Conservation (phyloP, 2,329 filamentous ascomycete species). For the Paecilomyces fulvus region DNA sequence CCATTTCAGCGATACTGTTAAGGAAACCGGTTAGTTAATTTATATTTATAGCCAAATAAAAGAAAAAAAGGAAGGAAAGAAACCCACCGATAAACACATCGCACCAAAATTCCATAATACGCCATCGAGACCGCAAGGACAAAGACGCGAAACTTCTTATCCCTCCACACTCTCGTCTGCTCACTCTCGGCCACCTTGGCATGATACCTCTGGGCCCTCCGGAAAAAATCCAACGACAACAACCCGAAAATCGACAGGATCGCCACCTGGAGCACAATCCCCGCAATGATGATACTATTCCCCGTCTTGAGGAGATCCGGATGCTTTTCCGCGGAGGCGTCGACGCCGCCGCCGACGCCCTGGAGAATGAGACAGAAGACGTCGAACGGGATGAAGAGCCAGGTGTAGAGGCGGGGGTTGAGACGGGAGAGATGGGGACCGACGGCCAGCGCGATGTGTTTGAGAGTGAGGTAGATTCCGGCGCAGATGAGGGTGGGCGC, state of each 20-base stretch:
- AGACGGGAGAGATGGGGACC: slow-evolving; percentile 36
- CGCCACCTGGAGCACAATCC: slow-evolving; percentile 32
- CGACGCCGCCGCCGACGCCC: slow-evolving; percentile 44
- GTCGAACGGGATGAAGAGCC: slow-evolving; percentile 47
- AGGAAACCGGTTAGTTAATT: neutral
- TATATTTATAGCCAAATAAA: neutral
- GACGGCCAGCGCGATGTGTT: slow-evolving; percentile 48
- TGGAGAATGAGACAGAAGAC: slow-evolving; percentile 45
- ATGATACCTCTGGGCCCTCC: slow-evolving; percentile 1
- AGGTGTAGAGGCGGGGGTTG: slow-evolving; percentile 40
- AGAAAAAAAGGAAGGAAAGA: neutral
- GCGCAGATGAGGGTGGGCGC: slow-evolving; percentile 48
- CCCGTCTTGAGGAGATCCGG: slow-evolving; percentile 13
- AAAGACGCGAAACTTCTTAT: slow-evolving; percentile 14
- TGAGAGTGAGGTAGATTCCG: slow-evolving; percentile 56
- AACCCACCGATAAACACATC: slow-evolving; percentile 32
- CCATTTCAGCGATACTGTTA: slow-evolving; percentile 51
- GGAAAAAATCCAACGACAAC: slow-evolving; percentile 15
- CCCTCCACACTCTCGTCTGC: slow-evolving; percentile 7
- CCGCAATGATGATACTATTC: slow-evolving; percentile 32
- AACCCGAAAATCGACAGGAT: slow-evolving; percentile 23
- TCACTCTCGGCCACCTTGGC: slow-evolving; percentile 1
- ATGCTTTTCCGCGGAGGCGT: slow-evolving; percentile 30
- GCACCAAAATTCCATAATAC: slow-evolving; percentile 9
- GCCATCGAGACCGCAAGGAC: slow-evolving; percentile 8